A percentile compares a stretch with the other conserved stretches of the same genome.
phyloP scores from a whole-genome alignment of 768 basidiomycete species.

The Tylopilus cervinicoccineus region DNA sequence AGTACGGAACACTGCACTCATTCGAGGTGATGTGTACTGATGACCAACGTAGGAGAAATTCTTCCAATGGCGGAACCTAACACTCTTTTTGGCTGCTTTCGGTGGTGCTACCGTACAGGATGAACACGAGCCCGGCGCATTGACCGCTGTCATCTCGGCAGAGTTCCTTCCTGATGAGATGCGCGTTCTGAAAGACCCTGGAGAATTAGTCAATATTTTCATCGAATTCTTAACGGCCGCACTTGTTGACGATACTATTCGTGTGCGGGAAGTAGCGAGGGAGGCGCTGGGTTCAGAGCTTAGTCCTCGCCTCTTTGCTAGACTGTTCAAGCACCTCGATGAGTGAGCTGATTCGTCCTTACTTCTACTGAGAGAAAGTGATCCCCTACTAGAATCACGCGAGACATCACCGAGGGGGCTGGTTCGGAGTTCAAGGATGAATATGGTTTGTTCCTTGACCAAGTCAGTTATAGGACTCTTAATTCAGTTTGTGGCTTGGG shows the following conservation, averaged over 20 bases:
- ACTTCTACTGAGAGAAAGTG: not conserved
- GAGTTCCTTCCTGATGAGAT: constrained; percentile 67
- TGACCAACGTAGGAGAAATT: constrained; percentile 53
- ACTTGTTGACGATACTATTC: constrained; percentile 57
- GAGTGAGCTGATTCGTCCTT: constrained; percentile 46
- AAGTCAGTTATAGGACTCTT: constrained; percentile 40
- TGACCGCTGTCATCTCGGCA: constrained; percentile 51
- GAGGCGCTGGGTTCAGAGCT: constrained; percentile 82
- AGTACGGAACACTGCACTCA: constrained; percentile 21
- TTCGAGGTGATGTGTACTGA: constrained; percentile 1
- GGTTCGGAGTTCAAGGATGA: constrained; percentile 38
- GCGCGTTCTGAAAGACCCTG: constrained; percentile 58
- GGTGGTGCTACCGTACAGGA: constrained; percentile 62
- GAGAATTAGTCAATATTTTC: constrained; percentile 58
- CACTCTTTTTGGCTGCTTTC: constrained; percentile 72
- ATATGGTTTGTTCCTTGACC: constrained; percentile 61
- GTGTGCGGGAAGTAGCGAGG: constrained; percentile 72
- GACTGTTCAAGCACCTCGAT: constrained; percentile 67
- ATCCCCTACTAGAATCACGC: constrained; percentile 41
- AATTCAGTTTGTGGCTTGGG: not conserved
- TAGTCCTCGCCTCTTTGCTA: constrained; percentile 62
- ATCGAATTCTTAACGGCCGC: constrained; percentile 65
- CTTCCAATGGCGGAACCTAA: constrained; percentile 83
- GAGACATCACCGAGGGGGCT: constrained; percentile 45
- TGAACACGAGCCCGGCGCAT: constrained; percentile 43